Conservation (phyloP, 208 protist genomes). For the Acanthamoeba triangularis region DNA sequence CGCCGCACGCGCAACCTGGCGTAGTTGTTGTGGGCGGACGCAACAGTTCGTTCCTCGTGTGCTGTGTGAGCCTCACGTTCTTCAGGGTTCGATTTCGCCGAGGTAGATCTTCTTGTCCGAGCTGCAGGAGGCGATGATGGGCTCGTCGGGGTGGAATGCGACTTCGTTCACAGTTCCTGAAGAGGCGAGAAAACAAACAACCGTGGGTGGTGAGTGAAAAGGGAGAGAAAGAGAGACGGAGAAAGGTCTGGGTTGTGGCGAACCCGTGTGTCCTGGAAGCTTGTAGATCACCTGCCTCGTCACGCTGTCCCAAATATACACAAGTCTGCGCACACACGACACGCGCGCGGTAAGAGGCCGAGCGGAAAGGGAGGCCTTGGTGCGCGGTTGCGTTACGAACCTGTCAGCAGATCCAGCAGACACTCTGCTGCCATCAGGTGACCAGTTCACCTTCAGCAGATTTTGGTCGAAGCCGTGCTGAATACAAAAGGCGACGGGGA, state of each 20-base stretch:
- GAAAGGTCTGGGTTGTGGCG: background rate
- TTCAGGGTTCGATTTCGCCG: slow-evolving; percentile 86
- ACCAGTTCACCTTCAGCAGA: slow-evolving; percentile 86
- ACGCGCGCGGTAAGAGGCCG: background rate
- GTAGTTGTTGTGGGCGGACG: too few relatives aligned
- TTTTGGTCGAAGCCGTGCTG: slow-evolving; percentile 90
- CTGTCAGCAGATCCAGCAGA: slow-evolving; percentile 83
- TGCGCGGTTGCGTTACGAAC: background rate
- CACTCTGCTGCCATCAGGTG: slow-evolving; percentile 84
- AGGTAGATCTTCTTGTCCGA: slow-evolving; percentile 88
- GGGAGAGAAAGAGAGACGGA: background rate
- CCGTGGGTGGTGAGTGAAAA: background rate
- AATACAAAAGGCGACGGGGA: background rate
- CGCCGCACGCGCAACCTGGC: too few relatives aligned
- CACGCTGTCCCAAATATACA: slow-evolving; percentile 86
- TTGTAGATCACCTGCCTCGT: slow-evolving; percentile 83
- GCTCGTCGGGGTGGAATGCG: slow-evolving; percentile 88
- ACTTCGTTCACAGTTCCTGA: slow-evolving; percentile 84
- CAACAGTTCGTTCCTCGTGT: too few relatives aligned
- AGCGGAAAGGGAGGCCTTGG: background rate
- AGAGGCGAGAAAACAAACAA: background rate
- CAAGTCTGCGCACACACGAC: slow-evolving; percentile 59
- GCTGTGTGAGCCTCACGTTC: too few relatives aligned
- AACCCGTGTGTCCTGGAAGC: slow-evolving; percentile 86
- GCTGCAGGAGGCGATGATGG: slow-evolving; percentile 87